Conservation (phyloP, 371 early-diverging fungal species). For the Zychaea mexicana region DNA sequence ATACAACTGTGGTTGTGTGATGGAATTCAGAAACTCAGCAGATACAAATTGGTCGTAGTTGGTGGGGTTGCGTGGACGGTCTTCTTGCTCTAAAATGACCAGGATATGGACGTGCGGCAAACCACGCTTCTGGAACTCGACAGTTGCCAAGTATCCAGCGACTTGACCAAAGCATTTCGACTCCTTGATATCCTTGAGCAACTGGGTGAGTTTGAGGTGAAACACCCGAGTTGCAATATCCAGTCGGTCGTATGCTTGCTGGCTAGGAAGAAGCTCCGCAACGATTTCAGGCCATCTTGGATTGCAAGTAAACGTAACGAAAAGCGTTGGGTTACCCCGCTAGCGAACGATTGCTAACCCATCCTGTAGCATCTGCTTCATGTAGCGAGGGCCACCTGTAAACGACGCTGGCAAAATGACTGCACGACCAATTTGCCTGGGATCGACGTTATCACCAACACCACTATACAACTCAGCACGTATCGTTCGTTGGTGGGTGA, state of each 20-base stretch:
- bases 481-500: no score
- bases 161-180: neutral
- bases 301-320: neutral
- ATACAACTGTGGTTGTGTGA: slow-evolving; percentile 17
- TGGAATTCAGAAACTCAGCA: slow-evolving; percentile 32
- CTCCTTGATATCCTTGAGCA: neutral
- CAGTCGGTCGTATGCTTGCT: neutral
- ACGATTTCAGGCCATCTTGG: neutral
- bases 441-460: no score
- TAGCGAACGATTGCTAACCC: neutral
- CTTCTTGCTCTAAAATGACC: slow-evolving; percentile 19
- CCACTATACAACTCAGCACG: no score
- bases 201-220: neutral
- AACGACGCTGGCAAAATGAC: neutral
- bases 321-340: neutral
- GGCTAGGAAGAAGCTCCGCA: neutral
- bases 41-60: slow-evolving; percentile 27
- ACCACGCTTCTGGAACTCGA: slow-evolving; percentile 32
- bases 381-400: neutral
- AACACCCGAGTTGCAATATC: neutral
- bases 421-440: no score
- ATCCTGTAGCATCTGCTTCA: neutral
- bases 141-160: neutral
- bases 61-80: slow-evolving; percentile 17
- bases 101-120: slow-evolving; percentile 34